Base-by-base conservation (phyloP, 495 filamentous ascomycete genomes). In the Podospora anserina region DNA sequence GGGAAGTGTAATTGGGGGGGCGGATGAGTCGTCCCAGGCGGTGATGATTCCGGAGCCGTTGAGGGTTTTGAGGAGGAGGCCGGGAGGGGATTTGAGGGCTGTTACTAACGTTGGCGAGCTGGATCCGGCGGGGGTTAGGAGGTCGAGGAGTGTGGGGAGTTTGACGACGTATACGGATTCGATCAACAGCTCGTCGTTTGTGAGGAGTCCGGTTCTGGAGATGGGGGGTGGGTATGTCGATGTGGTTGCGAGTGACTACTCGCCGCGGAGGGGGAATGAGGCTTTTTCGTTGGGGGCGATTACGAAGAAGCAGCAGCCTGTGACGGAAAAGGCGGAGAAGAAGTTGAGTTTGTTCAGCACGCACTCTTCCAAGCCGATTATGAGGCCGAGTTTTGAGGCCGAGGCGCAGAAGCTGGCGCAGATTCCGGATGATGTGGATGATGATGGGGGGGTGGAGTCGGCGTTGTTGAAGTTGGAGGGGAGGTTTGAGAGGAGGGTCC, bases 391-490 rank as follows among this genome's bases (percentile, higher is more conserved):
- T 0, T 97, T 98, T 67, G 92, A 98, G 78, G 89, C 87, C 11
- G 94, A 96, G 66, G 92, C 96, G 30, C 90, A 92, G 62, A 90
- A 92, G 72, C 88, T 99, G 69, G 92, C 94, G 9, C 88, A 90
- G 66, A 91, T 99, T 26, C 92, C 94, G 0, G 96, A 99, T 75
- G 91, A 94, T 68, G 69, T 78, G 26, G 84, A 89, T 65, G 91
- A 92, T 65, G 92, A 95, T 77, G 94, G 94, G n/a, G 94, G 94
- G 20, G 86, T 97, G 61, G 95, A 97, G 75, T 92, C 94, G 16
- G 93, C 95, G 5, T 75, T 99, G 69, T 79, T 94, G 69, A 98
- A 97, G 72, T 85, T 99, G 4, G 96, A 99, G 81, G 95, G 95
- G 5, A 93, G 90, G 72, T 96, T 88, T 78, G 83, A 89, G 70